Percentiles rank a stretch among this genome's conserved stretches.
phyloP scores from a whole-genome alignment of 805 yeast species.

The Kuraishia hungarica region DNA sequence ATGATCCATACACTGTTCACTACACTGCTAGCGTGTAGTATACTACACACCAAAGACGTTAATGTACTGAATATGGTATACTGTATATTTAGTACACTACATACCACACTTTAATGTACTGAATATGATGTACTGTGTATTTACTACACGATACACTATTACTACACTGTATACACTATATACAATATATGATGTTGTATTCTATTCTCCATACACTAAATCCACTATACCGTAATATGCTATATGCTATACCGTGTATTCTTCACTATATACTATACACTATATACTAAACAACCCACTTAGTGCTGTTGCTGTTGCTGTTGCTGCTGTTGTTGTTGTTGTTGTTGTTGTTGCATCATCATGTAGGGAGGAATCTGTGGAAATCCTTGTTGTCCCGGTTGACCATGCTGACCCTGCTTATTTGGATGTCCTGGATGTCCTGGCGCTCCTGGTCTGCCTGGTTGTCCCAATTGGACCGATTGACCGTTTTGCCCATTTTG shows the following conservation, averaged over 20 bases:
- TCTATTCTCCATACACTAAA: too few relatives aligned
- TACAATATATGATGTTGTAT: too few relatives aligned
- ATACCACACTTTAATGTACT: too few relatives aligned
- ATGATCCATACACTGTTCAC: neutral
- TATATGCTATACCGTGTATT: neutral
- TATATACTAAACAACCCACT: neutral
- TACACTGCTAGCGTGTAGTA: neutral
- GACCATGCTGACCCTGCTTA: neutral
- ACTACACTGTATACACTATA: too few relatives aligned
- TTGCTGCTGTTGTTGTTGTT: conserved; percentile 4
- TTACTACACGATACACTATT: neutral
- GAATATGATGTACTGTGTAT: neutral
- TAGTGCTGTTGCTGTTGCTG: conserved; percentile 3
- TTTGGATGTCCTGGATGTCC: neutral
- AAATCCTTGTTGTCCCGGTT: neutral
- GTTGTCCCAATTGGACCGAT: neutral
- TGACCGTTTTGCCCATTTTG: neutral
- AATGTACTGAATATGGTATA: too few relatives aligned
- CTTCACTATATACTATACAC: too few relatives aligned
- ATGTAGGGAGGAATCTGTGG: neutral
- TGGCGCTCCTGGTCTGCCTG: neutral
- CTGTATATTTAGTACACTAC: too few relatives aligned
- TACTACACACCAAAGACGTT: too few relatives aligned
- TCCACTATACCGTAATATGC: too few relatives aligned
- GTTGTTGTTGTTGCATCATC: neutral